A percentile compares a stretch with the other conserved stretches of the same genome.
These are phyloP conservation scores for Cylindrotheca closterium DNA, from an alignment of 108 stramenopile genomes.

Conservation along the genomic window DNA sequence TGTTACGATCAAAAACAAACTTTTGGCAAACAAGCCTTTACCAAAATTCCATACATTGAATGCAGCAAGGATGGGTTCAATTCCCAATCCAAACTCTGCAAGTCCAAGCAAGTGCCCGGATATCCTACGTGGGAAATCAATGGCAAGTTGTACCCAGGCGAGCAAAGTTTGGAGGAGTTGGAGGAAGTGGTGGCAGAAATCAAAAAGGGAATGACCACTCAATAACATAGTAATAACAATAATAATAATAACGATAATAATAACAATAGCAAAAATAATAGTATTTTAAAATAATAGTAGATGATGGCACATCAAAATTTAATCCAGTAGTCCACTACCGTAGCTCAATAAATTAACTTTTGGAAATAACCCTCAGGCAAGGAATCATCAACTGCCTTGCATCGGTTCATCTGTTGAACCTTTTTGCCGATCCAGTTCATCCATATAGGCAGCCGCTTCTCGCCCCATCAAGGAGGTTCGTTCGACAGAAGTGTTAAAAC, in stretches of 20 bases:
- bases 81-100: conserved; percentile 68
- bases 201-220: not conserved
- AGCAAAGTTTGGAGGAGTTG: conserved; percentile 88
- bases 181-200: conserved; percentile 61
- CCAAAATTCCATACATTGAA: conserved; percentile 82
- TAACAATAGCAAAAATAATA: too few relatives aligned
- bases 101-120: conserved; percentile 80
- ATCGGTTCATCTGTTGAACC: too few relatives aligned
- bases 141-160: conserved; percentile 91
- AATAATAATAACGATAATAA: too few relatives aligned
- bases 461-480: conserved; percentile 59
- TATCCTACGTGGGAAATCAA: conserved; percentile 97
- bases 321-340: too few relatives aligned
- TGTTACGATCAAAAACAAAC: conserved; percentile 92
- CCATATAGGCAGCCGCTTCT: conserved; percentile 71
- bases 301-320: too few relatives aligned
- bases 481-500: conserved; percentile 75
- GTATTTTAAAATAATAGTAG: too few relatives aligned
- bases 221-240: too few relatives aligned
- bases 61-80: conserved; percentile 80
- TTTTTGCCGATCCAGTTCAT: conserved; percentile 29
- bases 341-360: too few relatives aligned
- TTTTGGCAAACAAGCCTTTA: conserved; percentile 78
- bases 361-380: too few relatives aligned
- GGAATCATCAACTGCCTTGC: too few relatives aligned